Evolutionary conservation across 345 rosid species (phyloP).

Genomic region (Eutrema yunnanense): DNA sequence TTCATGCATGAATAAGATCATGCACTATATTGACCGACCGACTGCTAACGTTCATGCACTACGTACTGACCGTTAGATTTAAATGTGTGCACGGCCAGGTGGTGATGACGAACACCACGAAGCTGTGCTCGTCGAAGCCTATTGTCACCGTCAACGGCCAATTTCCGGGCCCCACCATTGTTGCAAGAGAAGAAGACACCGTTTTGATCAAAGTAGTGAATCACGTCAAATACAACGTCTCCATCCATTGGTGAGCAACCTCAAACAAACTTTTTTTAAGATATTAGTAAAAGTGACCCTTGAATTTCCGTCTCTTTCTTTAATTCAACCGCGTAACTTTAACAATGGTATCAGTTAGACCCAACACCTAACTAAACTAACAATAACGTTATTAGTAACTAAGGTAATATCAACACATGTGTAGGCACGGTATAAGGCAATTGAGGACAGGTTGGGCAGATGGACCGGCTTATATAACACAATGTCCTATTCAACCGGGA

Average conservation of each 20-base stretch:
- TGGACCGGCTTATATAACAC: slow-evolving; percentile 89
- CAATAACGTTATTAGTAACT: background rate
- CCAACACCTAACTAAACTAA: background rate
- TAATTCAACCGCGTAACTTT: background rate
- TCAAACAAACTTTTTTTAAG: slow-evolving; percentile 12
- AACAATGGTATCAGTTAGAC: background rate
- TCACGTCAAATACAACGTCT: slow-evolving; percentile 76
- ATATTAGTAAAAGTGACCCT: background rate
- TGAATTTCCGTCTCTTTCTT: slow-evolving; percentile 45
- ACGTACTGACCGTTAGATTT: background rate
- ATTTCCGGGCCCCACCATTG: slow-evolving; percentile 83
- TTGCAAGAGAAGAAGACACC: slow-evolving; percentile 77
- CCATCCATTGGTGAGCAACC: slow-evolving; percentile 71
- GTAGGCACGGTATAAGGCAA: slow-evolving; percentile 83
- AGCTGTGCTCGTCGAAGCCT: slow-evolving; percentile 66
- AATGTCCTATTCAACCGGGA: slow-evolving; percentile 87
- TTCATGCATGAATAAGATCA: background rate
- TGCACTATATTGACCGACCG: background rate
- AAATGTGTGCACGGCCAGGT: slow-evolving; percentile 37
- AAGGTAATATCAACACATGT: background rate
- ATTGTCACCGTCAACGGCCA: slow-evolving; percentile 76
- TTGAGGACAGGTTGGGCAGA: slow-evolving; percentile 87
- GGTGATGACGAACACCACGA: slow-evolving; percentile 53
- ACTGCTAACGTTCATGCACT: background rate
- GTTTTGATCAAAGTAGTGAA: slow-evolving; percentile 70